Evolutionary conservation across 306 rosid species (phyloP).

Genomic region (Gastrolobium bilobum): DNA sequence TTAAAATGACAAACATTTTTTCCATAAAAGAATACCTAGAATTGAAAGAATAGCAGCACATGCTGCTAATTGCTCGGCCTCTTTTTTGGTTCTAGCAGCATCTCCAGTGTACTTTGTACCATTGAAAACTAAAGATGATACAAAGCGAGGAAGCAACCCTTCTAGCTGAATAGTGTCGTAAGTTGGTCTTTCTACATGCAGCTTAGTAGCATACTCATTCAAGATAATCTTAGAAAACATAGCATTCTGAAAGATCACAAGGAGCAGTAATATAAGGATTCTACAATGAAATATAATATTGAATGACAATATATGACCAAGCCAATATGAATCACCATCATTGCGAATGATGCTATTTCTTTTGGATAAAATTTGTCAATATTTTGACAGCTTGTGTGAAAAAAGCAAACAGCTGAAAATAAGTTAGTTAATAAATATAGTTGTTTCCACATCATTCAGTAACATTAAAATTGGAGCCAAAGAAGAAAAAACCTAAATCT

Average conservation of each 20-base stretch:
- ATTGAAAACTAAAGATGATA: constrained; percentile 60
- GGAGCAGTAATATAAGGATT: not conserved
- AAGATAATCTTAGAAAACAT: constrained; percentile 60
- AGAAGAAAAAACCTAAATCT: not conserved
- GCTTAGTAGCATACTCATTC: constrained; percentile 65
- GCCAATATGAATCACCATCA: not conserved
- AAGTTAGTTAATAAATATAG: not conserved
- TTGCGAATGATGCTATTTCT: not conserved
- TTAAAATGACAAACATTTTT: no score
- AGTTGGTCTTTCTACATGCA: constrained; percentile 50
- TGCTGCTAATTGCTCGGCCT: constrained; percentile 75
- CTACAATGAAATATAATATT: not conserved
- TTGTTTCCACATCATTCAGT: not conserved
- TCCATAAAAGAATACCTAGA: constrained; percentile 55
- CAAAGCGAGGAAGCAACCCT: constrained; percentile 53
- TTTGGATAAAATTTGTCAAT: not conserved
- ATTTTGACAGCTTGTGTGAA: not conserved
- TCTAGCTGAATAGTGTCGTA: constrained; percentile 49
- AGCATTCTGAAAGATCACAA: constrained; percentile 51
- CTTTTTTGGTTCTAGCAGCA: constrained; percentile 59
- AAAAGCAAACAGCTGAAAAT: not conserved
- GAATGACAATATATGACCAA: constrained; percentile 15
- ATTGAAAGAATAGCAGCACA: constrained; percentile 59
- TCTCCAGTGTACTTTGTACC: constrained; percentile 56
- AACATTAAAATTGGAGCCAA: not conserved